Evolutionary conservation across 2,329 filamentous ascomycete genomes (phyloP).

Genomic region (Fusarium algeriense): DNA sequence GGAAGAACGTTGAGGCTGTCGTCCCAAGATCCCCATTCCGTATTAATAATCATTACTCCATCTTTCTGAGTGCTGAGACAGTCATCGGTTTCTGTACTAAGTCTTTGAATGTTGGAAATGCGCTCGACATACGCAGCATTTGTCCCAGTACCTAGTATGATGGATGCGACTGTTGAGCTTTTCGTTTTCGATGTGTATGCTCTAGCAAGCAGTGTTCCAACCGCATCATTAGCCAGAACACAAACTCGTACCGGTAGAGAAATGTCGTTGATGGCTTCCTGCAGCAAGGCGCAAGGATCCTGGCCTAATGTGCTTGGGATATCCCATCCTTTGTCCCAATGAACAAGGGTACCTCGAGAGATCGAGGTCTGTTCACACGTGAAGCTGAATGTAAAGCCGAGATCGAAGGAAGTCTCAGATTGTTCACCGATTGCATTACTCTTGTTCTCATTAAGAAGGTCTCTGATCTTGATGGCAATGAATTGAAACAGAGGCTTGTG

Average conservation of each 20-base stretch:
- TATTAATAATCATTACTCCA: conserved; percentile 4
- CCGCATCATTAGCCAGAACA: conserved; percentile 11
- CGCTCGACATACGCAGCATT: conserved; percentile 13
- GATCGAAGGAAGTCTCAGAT: background rate
- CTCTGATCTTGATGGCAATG: background rate
- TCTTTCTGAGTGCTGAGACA: accelerated
- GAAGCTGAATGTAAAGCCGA: conserved; percentile 19
- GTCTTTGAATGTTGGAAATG: background rate
- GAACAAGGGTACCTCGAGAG: conserved; percentile 1
- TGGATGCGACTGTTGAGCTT: background rate
- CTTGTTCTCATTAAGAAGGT: background rate
- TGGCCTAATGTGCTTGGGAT: conserved; percentile 1
- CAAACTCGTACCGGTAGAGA: background rate
- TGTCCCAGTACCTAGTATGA: conserved; percentile 5
- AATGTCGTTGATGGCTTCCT: background rate
- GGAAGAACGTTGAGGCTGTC: background rate
- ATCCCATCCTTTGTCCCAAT: conserved; percentile 25
- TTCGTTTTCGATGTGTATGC: background rate
- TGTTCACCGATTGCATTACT: accelerated
- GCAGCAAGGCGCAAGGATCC: conserved; percentile 9
- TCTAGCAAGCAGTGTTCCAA: background rate
- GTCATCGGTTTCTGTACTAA: accelerated
- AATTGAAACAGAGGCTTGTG: conserved; percentile 8
- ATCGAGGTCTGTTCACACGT: conserved; percentile 9
- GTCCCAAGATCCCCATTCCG: conserved; percentile 23